phyloP scores from a whole-genome alignment of 495 filamentous ascomycete genomes.

The Lichina pygmaea region DNA sequence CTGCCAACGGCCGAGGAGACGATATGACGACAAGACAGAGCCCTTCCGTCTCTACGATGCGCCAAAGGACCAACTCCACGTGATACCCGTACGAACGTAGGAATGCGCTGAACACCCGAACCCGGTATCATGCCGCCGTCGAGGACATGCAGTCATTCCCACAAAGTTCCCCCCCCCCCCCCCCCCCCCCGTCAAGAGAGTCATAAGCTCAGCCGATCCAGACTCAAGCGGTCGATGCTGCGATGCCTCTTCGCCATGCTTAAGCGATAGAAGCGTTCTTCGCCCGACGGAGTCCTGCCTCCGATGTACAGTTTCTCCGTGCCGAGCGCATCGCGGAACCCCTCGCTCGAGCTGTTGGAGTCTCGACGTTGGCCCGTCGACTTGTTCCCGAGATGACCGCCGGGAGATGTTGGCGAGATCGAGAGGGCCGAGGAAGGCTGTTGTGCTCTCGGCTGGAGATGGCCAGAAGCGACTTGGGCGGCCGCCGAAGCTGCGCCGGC shows the following conservation, averaged over 20 bases:
- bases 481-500: constrained; percentile 1
- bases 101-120: too few relatives aligned
- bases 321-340: constrained; percentile 49
- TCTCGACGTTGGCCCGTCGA: constrained; percentile 29
- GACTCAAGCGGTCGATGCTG: constrained; percentile 25
- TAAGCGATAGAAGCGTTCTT: constrained; percentile 64
- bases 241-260: constrained; percentile 26
- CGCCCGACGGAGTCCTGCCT: constrained; percentile 55
- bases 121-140: too few relatives aligned
- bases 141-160: too few relatives aligned
- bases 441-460: constrained; percentile 5
- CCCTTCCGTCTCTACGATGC: too few relatives aligned
- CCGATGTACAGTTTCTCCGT: constrained; percentile 79
- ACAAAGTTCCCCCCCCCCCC: too few relatives aligned
- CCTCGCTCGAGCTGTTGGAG: constrained; percentile 51
- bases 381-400: constrained; percentile 5
- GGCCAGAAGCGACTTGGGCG: constrained; percentile 1
- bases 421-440: constrained; percentile 7
- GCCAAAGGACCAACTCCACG: too few relatives aligned
- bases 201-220: constrained; percentile 30
- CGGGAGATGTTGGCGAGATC: constrained; percentile 4
- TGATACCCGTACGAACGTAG: too few relatives aligned
- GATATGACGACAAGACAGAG: too few relatives aligned
- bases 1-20: too few relatives aligned
- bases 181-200: too few relatives aligned